Base-by-base conservation (phyloP, 1,284 basidiomycete genomes). In the Fomitopsis betulina region DNA sequence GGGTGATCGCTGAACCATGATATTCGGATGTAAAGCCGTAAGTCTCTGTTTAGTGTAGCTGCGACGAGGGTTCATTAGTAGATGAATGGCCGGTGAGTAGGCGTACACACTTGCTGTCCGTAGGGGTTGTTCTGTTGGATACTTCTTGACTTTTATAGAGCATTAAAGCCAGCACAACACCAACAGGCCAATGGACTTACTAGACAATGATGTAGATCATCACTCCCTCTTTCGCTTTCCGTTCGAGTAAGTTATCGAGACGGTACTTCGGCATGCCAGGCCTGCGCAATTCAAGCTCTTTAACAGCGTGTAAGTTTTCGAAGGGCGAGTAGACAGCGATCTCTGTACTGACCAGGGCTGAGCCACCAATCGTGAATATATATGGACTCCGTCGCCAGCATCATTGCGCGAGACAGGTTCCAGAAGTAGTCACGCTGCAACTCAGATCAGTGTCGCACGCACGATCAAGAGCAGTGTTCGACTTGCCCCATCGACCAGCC, bases 321-420 rank as follows among this genome's bases (percentile, higher is more conserved):
- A 17, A 9, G 13, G 27, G 13, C 5, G 2, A 47, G 7, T 15
- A 5, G 30, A 15, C 25, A 37, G 8, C 17, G 13, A 23, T 3
- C 9, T 42, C 27, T 30, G 27, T 30, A 57, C 75, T 54, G 68
- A 89, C 90, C 91, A 2, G 92, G 91, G 21, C 90, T 92, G 33
- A 94, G 74, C 94, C 94, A 97, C 95, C 95, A 97, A 73, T 95
- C 94, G 69, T 97, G 94, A 42, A 97, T 96, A 68, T 94, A 94
- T 60, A 96, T 93, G 25, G 80, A 84, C 66, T 97, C 92, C 69
- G 89, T 91, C 3, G 97, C 96, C 65, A 97, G 83, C 53, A 93
- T 79, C 55, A 99, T 91, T 0, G 97, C 96, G 51, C 94, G 85
- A 33, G 93, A 94, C n/a, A 99, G 76, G 69, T 96, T 96, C 96